phyloP scores from a whole-genome alignment of 495 filamentous ascomycete species.

The Terfezia boudieri region DNA sequence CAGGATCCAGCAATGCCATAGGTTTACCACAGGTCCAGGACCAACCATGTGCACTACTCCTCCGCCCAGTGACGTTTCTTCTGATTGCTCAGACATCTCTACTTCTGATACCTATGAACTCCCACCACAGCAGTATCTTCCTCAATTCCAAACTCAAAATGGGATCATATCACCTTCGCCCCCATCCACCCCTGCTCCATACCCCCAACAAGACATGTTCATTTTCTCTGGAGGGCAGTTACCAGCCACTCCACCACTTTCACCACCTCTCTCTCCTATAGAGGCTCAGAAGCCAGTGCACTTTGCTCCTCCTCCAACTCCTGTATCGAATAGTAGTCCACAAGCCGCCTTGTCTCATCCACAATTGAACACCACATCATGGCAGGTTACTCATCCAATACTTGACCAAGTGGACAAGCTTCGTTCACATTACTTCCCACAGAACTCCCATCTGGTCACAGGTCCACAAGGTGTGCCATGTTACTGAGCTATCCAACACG shows the following conservation, averaged over 20 bases:
- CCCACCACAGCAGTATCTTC: constrained; percentile 4
- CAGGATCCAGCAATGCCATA: constrained; percentile 51
- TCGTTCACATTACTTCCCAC: not conserved
- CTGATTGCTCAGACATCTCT: constrained; percentile 12
- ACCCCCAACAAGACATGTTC: not conserved
- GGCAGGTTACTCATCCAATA: not conserved
- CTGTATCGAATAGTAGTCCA: not conserved
- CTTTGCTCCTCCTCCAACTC: not conserved
- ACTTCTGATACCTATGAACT: constrained; percentile 14
- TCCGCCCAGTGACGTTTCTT: constrained; percentile 8
- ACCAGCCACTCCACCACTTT: not conserved
- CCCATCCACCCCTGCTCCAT: not conserved
- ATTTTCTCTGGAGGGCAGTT: not conserved
- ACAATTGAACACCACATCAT: not conserved
- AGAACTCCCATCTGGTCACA: not conserved
- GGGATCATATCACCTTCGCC: constrained; percentile 1
- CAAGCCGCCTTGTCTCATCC: not conserved
- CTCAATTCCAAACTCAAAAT: not conserved
- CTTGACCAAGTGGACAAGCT: not conserved
- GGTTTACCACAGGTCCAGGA: constrained; percentile 36
- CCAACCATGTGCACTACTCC: constrained; percentile 7
- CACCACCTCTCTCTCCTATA: not conserved
- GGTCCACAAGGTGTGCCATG: not conserved
- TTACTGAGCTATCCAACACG: not conserved
- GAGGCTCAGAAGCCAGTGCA: not conserved